phyloP scores from a whole-genome alignment of 164 flowering plant genomes.

The Chimonanthus praecox region DNA sequence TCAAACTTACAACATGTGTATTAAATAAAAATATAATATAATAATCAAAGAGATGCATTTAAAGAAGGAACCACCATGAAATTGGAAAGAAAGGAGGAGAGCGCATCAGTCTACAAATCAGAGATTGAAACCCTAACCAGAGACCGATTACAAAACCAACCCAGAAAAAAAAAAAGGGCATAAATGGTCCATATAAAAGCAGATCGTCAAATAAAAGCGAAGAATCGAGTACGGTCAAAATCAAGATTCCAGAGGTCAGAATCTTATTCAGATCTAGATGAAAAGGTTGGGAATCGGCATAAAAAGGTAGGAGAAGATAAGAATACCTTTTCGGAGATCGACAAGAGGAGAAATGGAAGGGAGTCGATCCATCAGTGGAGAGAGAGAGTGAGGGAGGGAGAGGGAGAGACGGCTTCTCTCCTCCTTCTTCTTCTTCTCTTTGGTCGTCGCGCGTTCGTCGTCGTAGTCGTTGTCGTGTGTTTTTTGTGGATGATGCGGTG shows the following conservation, averaged over 20 bases:
- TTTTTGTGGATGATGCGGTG: neutral
- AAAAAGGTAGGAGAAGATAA: neutral
- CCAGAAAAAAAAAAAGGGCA: neutral
- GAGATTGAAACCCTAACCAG: neutral
- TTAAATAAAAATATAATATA: too few relatives aligned
- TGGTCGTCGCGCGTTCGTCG: neutral
- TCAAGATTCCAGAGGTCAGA: neutral
- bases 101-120: neutral
- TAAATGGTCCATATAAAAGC: neutral
- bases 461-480: neutral
- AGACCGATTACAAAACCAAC: neutral
- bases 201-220: neutral
- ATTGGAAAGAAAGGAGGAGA: neutral
- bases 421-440: neutral
- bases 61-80: neutral
- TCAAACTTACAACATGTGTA: neutral
- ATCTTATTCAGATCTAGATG: neutral
- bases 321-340: constrained; percentile 26
- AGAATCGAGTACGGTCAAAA: neutral
- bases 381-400: neutral
- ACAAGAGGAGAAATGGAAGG: constrained; percentile 14
- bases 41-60: neutral
- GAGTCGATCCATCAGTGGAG: constrained; percentile 17
- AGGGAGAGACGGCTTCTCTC: neutral
- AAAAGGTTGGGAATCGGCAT: neutral